Percentiles rank a stretch among this genome's conserved stretches.
phyloP scores from a whole-genome alignment of 257 asterid species.

The Schizonepeta tenuifolia region DNA sequence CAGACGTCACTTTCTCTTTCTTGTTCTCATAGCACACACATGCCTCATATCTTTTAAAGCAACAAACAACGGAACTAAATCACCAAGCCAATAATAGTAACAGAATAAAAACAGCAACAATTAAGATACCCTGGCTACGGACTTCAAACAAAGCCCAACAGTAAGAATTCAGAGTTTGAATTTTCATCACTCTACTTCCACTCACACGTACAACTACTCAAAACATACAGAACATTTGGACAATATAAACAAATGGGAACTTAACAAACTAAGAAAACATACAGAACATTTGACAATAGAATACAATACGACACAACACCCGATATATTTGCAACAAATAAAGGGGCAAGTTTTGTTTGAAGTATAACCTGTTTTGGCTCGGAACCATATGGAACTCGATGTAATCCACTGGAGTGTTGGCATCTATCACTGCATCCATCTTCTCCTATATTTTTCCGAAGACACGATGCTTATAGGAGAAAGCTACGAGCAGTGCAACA shows the following conservation, averaged over 20 bases:
- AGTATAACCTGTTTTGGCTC: conserved; percentile 68
- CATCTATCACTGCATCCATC: conserved; percentile 63
- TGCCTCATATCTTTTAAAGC: conserved; percentile 71
- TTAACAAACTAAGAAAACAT: background rate
- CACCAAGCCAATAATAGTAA: conserved; percentile 1
- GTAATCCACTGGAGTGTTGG: conserved; percentile 55
- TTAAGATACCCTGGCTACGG: background rate
- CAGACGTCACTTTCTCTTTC: conserved; percentile 68
- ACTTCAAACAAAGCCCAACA: conserved; percentile 1
- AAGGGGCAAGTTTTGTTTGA: conserved; percentile 14
- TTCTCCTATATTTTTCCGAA: conserved; percentile 32
- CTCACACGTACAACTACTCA: background rate
- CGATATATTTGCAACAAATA: background rate
- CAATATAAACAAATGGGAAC: background rate
- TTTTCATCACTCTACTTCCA: background rate
- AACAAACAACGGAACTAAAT: conserved; percentile 27
- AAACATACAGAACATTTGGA: background rate
- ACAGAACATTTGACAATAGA: background rate
- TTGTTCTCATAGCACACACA: conserved; percentile 48
- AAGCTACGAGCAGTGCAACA: conserved; percentile 25
- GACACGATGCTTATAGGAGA: conserved; percentile 37
- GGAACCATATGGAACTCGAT: conserved; percentile 77
- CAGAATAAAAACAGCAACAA: background rate
- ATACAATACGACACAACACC: background rate
- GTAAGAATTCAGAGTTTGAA: background rate